Evolutionary conservation across 306 rosid species (phyloP).

Genomic region (Gynostemma pentaphyllum): DNA sequence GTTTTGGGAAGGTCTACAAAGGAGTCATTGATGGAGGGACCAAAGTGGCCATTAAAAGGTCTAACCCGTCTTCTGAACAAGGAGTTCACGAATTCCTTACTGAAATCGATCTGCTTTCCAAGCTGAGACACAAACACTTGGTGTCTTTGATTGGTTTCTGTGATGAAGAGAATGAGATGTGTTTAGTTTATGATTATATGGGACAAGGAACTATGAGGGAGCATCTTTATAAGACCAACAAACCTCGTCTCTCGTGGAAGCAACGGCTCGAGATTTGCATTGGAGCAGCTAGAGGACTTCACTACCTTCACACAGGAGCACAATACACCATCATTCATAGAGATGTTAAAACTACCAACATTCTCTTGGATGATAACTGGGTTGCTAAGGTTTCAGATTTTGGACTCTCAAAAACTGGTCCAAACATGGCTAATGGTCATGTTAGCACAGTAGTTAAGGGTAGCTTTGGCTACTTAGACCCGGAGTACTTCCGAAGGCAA

Average conservation of each 20-base stretch:
- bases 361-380: constrained; percentile 45
- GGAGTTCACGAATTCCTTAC: constrained; percentile 45
- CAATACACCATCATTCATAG: constrained; percentile 42
- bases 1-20: constrained; percentile 47
- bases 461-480: constrained; percentile 42
- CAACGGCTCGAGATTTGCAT: constrained; percentile 39
- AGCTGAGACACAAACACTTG: constrained; percentile 42
- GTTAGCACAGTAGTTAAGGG: constrained; percentile 50
- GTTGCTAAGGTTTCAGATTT: constrained; percentile 45
- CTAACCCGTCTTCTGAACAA: constrained; percentile 42
- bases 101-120: constrained; percentile 46
- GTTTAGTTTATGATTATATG: constrained; percentile 42
- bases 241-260: constrained; percentile 37
- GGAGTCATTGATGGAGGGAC: constrained; percentile 29
- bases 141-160: constrained; percentile 44
- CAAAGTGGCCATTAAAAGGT: constrained; percentile 39
- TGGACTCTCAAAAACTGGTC: constrained; percentile 45
- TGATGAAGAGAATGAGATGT: constrained; percentile 42
- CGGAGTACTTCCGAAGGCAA: constrained; percentile 40
- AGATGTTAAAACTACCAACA: constrained; percentile 47
- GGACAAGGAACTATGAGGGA: constrained; percentile 34
- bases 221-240: constrained; percentile 37
- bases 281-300: constrained; percentile 52
- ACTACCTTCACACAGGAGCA: constrained; percentile 48
- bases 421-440: constrained; percentile 31